Conservation (phyloP, 805 yeast genomes). For the Nakazawaea wyomingensis region DNA sequence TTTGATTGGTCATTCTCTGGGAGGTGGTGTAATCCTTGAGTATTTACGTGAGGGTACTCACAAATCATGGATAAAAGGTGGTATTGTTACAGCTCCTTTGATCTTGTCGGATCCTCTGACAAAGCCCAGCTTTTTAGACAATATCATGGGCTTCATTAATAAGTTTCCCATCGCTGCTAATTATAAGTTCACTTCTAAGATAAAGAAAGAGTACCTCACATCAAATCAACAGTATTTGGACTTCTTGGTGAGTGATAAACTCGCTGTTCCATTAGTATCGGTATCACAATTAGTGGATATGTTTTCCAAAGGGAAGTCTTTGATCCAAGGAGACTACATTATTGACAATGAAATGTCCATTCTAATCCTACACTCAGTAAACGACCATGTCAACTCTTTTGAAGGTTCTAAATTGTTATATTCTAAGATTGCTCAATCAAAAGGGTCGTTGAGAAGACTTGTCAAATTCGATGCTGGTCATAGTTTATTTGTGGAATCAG, state of each 20-base stretch:
- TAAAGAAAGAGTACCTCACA: slow-evolving; percentile 49
- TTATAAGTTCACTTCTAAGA: slow-evolving; percentile 46
- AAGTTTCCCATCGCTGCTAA: slow-evolving; percentile 36
- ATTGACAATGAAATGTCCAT: slow-evolving; percentile 39
- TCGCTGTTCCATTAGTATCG: slow-evolving; percentile 44
- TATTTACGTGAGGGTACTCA: slow-evolving; percentile 54
- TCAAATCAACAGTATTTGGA: slow-evolving; percentile 40
- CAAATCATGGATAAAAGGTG: slow-evolving; percentile 40
- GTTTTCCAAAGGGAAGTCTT: slow-evolving; percentile 54
- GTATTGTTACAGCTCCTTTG: slow-evolving; percentile 55
- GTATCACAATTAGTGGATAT: slow-evolving; percentile 54
- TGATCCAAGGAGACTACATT: slow-evolving; percentile 34
- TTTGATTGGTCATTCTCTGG: slow-evolving; percentile 74
- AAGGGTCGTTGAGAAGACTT: slow-evolving; percentile 24
- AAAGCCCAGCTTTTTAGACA: slow-evolving; percentile 44
- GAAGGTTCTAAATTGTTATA: slow-evolving; percentile 42
- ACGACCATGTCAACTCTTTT: slow-evolving; percentile 54
- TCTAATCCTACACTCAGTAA: slow-evolving; percentile 54
- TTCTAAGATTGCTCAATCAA: slow-evolving; percentile 20
- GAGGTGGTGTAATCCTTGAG: slow-evolving; percentile 66
- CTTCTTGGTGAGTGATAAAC: slow-evolving; percentile 39
- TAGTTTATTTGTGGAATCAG: slow-evolving; percentile 41
- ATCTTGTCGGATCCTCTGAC: slow-evolving; percentile 53
- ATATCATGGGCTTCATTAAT: slow-evolving; percentile 34
- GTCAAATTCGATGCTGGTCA: slow-evolving; percentile 33